phyloP scores from a whole-genome alignment of 2,329 filamentous ascomycete genomes.

The Fusarium guadeloupense region DNA sequence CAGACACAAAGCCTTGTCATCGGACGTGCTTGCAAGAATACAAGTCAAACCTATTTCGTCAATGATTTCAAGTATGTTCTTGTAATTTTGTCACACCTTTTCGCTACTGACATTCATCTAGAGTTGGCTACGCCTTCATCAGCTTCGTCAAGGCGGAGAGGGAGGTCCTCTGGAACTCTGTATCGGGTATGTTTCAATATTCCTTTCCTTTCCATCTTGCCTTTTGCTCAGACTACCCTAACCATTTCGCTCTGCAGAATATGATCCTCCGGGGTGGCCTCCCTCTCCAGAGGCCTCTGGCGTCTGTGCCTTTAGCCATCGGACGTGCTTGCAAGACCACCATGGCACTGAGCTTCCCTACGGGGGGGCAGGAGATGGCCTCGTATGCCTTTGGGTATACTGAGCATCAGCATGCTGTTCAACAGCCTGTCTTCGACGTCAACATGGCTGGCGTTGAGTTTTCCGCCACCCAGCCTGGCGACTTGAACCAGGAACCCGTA shows the following conservation, averaged over 20 bases:
- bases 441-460: no score
- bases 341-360: not conserved
- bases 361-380: not conserved
- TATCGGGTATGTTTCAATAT: not conserved
- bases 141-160: slow-evolving; percentile 81
- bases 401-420: no score
- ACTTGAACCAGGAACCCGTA: no score
- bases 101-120: slow-evolving; percentile 51
- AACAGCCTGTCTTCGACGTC: no score
- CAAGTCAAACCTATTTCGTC: slow-evolving; percentile 78
- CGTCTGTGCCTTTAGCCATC: not conserved
- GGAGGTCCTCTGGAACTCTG: not conserved
- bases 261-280: not conserved
- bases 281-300: not conserved
- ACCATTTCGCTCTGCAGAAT: not conserved
- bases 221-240: not conserved
- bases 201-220: no score
- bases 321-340: slow-evolving; percentile 1
- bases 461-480: no score
- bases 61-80: slow-evolving; percentile 80
- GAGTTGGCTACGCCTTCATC: slow-evolving; percentile 96
- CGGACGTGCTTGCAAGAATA: not conserved
- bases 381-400: no score
- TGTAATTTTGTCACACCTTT: not conserved
- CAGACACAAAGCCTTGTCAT: not conserved